These are phyloP conservation scores for Coemansia sp. DNA, from an alignment of 192 early-diverging fungal species.

Conservation along the genomic window DNA sequence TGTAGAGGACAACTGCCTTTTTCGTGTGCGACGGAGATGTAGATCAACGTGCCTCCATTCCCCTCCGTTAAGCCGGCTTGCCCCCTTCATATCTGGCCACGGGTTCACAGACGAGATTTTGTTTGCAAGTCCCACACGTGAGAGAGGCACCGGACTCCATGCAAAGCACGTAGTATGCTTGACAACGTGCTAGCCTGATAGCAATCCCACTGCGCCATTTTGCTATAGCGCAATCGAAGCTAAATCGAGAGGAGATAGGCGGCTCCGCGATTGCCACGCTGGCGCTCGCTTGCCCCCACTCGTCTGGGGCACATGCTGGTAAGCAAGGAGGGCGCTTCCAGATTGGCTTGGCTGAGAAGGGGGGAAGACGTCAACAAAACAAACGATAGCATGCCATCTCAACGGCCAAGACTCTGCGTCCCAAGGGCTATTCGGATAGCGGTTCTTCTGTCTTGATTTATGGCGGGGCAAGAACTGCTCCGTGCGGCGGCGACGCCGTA, in stretches of 20 bases:
- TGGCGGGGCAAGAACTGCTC: background rate
- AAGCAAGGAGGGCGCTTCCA: background rate
- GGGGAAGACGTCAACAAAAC: background rate
- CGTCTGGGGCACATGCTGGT: slow-evolving; percentile 1
- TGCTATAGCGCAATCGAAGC: background rate
- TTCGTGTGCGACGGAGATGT: background rate
- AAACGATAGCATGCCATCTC: background rate
- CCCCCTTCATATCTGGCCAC: background rate
- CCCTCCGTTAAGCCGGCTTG: background rate
- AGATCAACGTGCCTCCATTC: background rate
- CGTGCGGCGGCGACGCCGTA: background rate
- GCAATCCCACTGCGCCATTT: background rate
- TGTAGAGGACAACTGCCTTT: background rate
- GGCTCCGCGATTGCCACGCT: background rate
- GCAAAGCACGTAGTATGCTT: background rate
- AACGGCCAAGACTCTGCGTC: background rate
- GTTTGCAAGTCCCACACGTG: background rate
- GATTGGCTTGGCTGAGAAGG: background rate
- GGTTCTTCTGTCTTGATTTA: background rate
- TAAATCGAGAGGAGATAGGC: background rate
- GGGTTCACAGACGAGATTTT: slow-evolving; percentile 5
- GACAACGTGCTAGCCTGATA: background rate
- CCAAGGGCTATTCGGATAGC: slow-evolving; percentile 2
- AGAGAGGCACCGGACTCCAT: background rate
- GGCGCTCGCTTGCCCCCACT: background rate